Base-by-base conservation (phyloP, 805 yeast species). In the Candida loeiensis region DNA sequence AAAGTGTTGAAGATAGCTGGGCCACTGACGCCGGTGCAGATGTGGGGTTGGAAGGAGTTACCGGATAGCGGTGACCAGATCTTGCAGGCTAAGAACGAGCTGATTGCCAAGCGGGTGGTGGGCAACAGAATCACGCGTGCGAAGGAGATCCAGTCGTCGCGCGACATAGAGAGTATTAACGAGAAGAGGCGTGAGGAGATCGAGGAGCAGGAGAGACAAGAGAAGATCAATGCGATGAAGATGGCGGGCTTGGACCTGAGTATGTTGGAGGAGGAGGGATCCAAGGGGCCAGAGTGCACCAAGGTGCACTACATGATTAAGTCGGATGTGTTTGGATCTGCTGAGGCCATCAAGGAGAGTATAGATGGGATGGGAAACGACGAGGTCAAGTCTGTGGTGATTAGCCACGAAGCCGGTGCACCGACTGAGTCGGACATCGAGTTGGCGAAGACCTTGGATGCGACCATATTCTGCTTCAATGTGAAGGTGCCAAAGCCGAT, bases 271-370 rank as follows among this genome's bases (percentile, higher is more conserved):
- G 68, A 59, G 40, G 50, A 64, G 49, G 65, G 56, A 3, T 51
- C 50, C 3, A 50, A 51, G 3, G 44, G 47, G 2, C 50, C 45
- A 2, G 37, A 39, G 31, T 39, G 59, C 38, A 35, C 54, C 56
- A 58, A 64, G 11, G 64, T 63, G 9, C 77, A 79, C 21, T 88
- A 82, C 48, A 80, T 93, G 19, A 69, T 93, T 25, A 88, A 86
- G 56, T 85, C 96, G 0, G 99, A 93, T 63, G 97, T 91, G 1
- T 81, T 82, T 49, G 99, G 99, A 0, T 90, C 98, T 0, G 85
- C 86, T 0, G 99, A 93, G 57, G 99, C 99, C 1, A 85, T 93
- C 24, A 74, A 69, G 27, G 96, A 90, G 58, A 80, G 91, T 50
- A 78, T 93, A 35, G 71, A 73, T 43, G 80, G 81, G 9, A 63